Percentiles rank a stretch among this genome's conserved stretches.
These are phyloP conservation scores for Mycena galericulata DNA, from an alignment of 768 basidiomycete genomes.

Conservation along the genomic window DNA sequence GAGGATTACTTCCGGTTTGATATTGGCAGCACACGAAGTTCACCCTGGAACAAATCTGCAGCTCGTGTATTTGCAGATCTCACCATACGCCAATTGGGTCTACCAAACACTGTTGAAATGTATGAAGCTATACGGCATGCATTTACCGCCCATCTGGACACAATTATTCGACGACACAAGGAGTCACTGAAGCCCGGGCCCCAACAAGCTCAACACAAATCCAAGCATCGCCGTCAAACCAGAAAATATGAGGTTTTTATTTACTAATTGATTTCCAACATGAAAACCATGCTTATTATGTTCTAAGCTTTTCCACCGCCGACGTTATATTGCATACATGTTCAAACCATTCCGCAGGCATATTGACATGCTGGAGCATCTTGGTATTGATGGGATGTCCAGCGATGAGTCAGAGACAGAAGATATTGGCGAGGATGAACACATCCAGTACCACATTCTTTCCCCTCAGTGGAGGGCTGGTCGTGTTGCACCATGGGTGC, in stretches of 20 bases:
- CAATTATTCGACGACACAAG: conserved; percentile 7
- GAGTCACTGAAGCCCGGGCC: background rate
- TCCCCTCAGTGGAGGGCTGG: conserved; percentile 32
- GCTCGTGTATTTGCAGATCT: conserved; percentile 10
- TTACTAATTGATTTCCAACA: too few species aligned
- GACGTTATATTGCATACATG: conserved; percentile 14
- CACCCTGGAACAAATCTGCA: conserved; percentile 25
- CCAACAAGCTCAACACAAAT: background rate
- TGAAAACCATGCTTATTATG: background rate
- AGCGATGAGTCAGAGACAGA: conserved; percentile 40
- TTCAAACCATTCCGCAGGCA: conserved; percentile 31
- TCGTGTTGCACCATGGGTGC: conserved; percentile 32
- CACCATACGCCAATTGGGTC: background rate
- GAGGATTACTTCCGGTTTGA: conserved; percentile 12
- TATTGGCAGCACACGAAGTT: background rate
- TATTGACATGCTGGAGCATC: conserved; percentile 31
- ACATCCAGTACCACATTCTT: conserved; percentile 13
- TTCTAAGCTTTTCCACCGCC: conserved; percentile 11
- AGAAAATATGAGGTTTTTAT: background rate
- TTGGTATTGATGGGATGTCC: conserved; percentile 42
- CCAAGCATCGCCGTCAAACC: background rate
- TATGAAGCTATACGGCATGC: background rate
- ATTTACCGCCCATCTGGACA: conserved; percentile 5
- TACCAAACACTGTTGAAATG: conserved; percentile 3
- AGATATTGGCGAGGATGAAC: background rate